These are phyloP conservation scores for Pontederia crassipes DNA, from an alignment of 176 grass and related monocot genomes.

Conservation along the genomic window DNA sequence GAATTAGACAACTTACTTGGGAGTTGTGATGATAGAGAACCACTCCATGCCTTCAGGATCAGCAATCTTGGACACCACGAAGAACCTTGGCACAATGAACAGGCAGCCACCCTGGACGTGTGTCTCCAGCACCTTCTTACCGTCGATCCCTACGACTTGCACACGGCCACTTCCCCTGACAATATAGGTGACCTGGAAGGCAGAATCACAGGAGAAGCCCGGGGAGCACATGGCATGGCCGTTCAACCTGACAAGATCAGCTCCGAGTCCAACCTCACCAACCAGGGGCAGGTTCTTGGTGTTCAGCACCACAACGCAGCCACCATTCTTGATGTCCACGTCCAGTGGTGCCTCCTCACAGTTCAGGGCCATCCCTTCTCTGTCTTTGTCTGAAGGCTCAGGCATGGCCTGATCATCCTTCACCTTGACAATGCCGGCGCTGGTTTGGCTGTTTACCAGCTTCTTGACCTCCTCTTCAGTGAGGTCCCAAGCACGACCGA, in stretches of 20 bases:
- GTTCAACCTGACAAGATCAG: conserved; percentile 62
- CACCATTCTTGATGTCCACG: conserved; percentile 64
- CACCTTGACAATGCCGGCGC: conserved; percentile 40
- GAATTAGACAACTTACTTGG: conserved; percentile 33
- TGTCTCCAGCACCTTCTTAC: conserved; percentile 60
- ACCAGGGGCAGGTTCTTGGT: conserved; percentile 62
- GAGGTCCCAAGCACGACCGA: conserved; percentile 68
- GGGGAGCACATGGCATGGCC: conserved; percentile 89
- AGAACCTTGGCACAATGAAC: conserved; percentile 82
- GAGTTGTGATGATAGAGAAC: conserved; percentile 95
- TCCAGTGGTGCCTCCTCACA: conserved; percentile 60
- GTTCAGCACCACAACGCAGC: conserved; percentile 75
- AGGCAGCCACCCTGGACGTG: conserved; percentile 36
- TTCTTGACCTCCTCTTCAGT: conserved; percentile 31
- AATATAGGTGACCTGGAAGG: conserved; percentile 79
- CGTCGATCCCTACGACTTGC: conserved; percentile 61
- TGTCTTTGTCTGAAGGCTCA: conserved; percentile 8
- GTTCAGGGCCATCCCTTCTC: conserved; percentile 64
- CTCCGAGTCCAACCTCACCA: conserved; percentile 57
- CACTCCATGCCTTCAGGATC: conserved; percentile 63
- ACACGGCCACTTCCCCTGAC: conserved; percentile 64
- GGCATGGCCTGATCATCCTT: conserved; percentile 37
- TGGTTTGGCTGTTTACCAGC: conserved; percentile 43
- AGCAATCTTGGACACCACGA: conserved; percentile 84
- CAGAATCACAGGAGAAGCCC: conserved; percentile 82